Base-by-base conservation (phyloP, 2,329 filamentous ascomycete species). In the Thielaviopsis populi region DNA sequence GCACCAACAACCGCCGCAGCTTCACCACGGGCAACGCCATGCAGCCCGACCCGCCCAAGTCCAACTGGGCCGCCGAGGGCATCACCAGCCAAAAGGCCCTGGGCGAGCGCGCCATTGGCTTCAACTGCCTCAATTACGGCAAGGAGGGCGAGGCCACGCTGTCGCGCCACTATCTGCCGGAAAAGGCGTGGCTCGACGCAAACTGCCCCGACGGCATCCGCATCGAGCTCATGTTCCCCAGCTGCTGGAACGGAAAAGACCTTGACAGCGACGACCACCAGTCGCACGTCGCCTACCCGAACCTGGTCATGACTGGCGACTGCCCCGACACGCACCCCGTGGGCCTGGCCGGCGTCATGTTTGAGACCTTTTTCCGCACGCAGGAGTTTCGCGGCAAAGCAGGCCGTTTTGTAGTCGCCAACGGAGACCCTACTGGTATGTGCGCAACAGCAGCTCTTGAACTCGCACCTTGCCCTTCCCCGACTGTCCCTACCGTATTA, bases 101-200 rank as follows among this genome's bases (percentile, higher is more conserved):
- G 43, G 77, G 76, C 61, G 87, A 95, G 77, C 90, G 91, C 67
- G 89, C 91, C 10, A 70, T 96, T 33, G 92, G 94, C 2, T 96
- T 96, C 82, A 97, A 97, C 79, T 97, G 94, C 75, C 76, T 99
- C 66, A 86, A 97, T 81, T 96, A 96, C 72, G 70, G 69, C 40
- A 77, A 74, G 27, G 69, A 74, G 0, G 77, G 87, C 1, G 91
- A 96, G 73, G 80, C 81, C 1, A 87, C 91, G 15, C 80, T 95
- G 42, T 87, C 84, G 73, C 89, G 91, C 68, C 91, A 96, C 74
- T 85, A 83, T 72, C 70, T 96, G 69, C 91, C 92, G 0, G 81
- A 86, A 69, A 95, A 95, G 79, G 74, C 75, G 0, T 95, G 83
- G 71, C 79, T 96, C 42, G 91, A 96, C 71, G 80, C 79, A 63